Evolutionary conservation across 2,329 filamentous ascomycete species (phyloP), one percentile per base, ranked within the genome.

Genomic region (Phialophora verrucosa): DNA sequence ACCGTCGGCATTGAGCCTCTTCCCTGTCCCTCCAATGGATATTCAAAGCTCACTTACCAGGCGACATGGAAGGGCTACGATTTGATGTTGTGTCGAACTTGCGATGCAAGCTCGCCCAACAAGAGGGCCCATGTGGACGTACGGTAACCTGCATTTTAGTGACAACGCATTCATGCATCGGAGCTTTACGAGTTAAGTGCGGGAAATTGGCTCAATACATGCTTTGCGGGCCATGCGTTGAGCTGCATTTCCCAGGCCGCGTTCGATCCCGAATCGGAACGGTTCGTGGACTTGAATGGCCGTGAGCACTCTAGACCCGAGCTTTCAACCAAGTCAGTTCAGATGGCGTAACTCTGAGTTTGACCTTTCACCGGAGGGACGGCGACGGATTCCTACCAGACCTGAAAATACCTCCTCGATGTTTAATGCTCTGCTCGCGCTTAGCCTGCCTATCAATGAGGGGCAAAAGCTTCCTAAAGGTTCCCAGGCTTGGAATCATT

Each of bases 81-180:
- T 63, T 35, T 32, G 53, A 63, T 20, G 29, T 27, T 42, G 44
- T 31, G 31, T 25, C 38, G 23, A 47, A 59, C 31, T 47, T 44
- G n/a, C 35, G 27, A 27, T 35, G 35, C 59, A 38, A 44, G 56
- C 32, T 59, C 25, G 56, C 44, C 64, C 64, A 63, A 63, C 64
- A 62, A 49, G 32, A 59, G 31, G n/a, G 25, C 35, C 14, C 23
- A n/a, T 20, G 27, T 29, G 51, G 57, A 32, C 27, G 29, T n/a
- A 23, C 50, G 62, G 62, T 58, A 59, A 62, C 62, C 56, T 60
- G 56, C 58, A 64, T 55, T 42, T 42, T 32, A 23, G 31, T 64
- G 64, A 67, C 64, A 69, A 65, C 64, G 62, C 67, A 69, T 67
- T 58, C 67, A 66, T 66, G 64, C 64, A 62, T 38, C 51, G 64